Percentiles rank a stretch among this genome's conserved stretches.
phyloP scores from a whole-genome alignment of 208 protist genomes.

The Blastocrithidia nonstop region DNA sequence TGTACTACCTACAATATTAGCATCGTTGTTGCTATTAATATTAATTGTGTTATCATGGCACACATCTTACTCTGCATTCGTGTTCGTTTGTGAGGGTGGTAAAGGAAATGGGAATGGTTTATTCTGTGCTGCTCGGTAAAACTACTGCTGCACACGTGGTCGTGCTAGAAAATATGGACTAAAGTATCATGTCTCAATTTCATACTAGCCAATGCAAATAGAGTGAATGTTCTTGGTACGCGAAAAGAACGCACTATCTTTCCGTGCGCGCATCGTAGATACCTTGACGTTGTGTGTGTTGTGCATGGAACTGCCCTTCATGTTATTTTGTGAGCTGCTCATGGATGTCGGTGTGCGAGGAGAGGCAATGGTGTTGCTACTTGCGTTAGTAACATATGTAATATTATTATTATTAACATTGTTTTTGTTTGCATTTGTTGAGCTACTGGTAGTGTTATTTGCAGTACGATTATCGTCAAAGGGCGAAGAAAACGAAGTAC shows the following conservation, averaged over 20 bases:
- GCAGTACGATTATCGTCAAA: too few relatives aligned
- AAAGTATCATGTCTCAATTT: conserved; percentile 97
- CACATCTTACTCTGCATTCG: too few relatives aligned
- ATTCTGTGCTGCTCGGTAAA: too few relatives aligned
- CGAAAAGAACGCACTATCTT: conserved; percentile 80
- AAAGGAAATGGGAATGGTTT: too few relatives aligned
- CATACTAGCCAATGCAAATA: conserved; percentile 91
- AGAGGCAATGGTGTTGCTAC: too few relatives aligned
- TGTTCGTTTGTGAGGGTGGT: too few relatives aligned
- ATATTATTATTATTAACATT: too few relatives aligned
- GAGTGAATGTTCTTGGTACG: conserved; percentile 93
- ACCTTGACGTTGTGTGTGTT: conserved; percentile 38
- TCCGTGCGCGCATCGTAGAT: conserved; percentile 45
- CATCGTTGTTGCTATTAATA: too few relatives aligned
- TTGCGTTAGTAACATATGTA: background rate
- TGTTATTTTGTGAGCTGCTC: conserved; percentile 8
- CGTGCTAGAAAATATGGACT: conserved; percentile 91
- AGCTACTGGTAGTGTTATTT: too few relatives aligned
- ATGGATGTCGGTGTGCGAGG: background rate
- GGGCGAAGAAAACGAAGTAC: too few relatives aligned
- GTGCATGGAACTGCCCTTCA: conserved; percentile 31
- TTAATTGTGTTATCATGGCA: too few relatives aligned
- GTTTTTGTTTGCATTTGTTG: too few relatives aligned
- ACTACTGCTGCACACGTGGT: conserved; percentile 39
- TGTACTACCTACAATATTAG: conserved; percentile 32